phyloP scores from a whole-genome alignment of 1,139 yeast genomes.

The Blastobotrys illinoisensis region DNA sequence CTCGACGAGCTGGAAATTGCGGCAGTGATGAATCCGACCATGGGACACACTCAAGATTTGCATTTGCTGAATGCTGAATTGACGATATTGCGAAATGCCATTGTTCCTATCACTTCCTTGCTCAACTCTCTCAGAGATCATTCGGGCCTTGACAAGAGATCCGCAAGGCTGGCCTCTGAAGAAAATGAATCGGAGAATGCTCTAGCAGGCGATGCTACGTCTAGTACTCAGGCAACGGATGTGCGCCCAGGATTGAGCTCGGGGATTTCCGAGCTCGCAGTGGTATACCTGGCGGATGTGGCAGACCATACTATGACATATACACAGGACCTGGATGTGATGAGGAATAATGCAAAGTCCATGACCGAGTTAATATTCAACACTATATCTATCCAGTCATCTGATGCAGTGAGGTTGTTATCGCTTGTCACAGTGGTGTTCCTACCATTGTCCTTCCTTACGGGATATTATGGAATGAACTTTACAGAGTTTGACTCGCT shows the following conservation, averaged over 20 bases:
- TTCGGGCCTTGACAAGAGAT: conserved; percentile 16
- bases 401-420: conserved; percentile 46
- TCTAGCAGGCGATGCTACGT: not conserved
- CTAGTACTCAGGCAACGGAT: not conserved
- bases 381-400: conserved; percentile 47
- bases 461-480: conserved; percentile 58
- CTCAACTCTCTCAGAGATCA: conserved; percentile 42
- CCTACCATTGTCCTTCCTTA: conserved; percentile 49
- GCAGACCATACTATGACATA: conserved; percentile 47
- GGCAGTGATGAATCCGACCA: conserved; percentile 44
- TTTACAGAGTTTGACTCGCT: conserved; percentile 46
- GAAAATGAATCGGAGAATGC: conserved; percentile 7
- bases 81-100: conserved; percentile 40
- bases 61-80: conserved; percentile 50
- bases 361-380: conserved; percentile 48
- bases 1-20: conserved; percentile 46
- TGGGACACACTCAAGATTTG: conserved; percentile 45
- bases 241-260: conserved; percentile 15
- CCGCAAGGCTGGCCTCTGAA: conserved; percentile 1
- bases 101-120: conserved; percentile 43
- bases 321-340: conserved; percentile 46
- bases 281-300: conserved; percentile 46
- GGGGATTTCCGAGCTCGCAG: conserved; percentile 35
- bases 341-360: conserved; percentile 46
- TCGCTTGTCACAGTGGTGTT: conserved; percentile 50